Evolutionary conservation across 805 yeast species (phyloP).

Genomic region (Wickerhamomyces strasburgensis): DNA sequence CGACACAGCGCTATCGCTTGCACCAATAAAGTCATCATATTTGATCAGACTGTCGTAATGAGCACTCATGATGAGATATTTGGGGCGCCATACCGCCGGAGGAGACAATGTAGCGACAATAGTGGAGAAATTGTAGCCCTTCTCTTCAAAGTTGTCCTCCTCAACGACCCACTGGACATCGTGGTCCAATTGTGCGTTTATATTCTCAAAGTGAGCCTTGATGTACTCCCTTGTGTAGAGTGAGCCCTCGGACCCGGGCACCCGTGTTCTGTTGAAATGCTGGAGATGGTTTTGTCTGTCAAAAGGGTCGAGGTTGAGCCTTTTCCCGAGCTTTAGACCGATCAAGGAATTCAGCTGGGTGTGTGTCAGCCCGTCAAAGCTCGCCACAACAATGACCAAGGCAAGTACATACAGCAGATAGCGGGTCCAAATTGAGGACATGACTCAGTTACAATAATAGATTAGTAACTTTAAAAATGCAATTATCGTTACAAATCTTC

Average conservation of each 20-base stretch:
- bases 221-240: constrained; percentile 33
- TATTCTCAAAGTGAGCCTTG: constrained; percentile 26
- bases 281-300: constrained; percentile 17
- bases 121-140: constrained; percentile 34
- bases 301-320: constrained; percentile 13
- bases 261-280: constrained; percentile 35
- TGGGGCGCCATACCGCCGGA: constrained; percentile 13
- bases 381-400: not conserved
- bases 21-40: constrained; percentile 57
- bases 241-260: constrained; percentile 41
- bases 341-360: constrained; percentile 3
- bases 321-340: constrained; percentile 4
- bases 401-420: not conserved
- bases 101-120: constrained; percentile 29
- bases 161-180: constrained; percentile 25
- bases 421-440: too few relatives aligned
- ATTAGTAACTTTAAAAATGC: too few relatives aligned
- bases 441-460: too few relatives aligned
- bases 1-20: constrained; percentile 55
- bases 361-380: constrained; percentile 7
- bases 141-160: constrained; percentile 33
- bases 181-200: constrained; percentile 23
- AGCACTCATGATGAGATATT: constrained; percentile 40
- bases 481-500: too few relatives aligned
- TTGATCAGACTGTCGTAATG: constrained; percentile 46